These are phyloP conservation scores for Pestalotiopsis sp. DNA, from an alignment of 2,329 filamentous ascomycete species.

Conservation along the genomic window DNA sequence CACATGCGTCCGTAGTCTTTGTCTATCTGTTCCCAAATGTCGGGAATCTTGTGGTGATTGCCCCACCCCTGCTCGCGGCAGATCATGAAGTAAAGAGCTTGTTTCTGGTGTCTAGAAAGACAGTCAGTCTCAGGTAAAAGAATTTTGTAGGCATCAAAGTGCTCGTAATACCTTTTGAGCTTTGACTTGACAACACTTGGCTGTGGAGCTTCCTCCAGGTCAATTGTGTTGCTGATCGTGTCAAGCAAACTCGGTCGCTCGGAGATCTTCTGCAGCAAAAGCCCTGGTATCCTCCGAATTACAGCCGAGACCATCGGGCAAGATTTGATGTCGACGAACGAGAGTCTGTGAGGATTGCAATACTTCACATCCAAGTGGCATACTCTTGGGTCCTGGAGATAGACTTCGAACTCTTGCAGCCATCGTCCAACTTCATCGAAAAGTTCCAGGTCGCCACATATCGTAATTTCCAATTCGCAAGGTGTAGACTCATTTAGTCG, in stretches of 20 bases:
- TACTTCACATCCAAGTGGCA: conserved; percentile 30
- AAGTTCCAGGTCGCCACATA: conserved; percentile 30
- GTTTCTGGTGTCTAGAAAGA: conserved; percentile 37
- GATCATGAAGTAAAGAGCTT: conserved; percentile 43
- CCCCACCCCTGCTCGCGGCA: conserved; percentile 37
- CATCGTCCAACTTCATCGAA: conserved; percentile 29
- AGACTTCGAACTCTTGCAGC: conserved; percentile 27
- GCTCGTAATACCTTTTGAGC: not conserved
- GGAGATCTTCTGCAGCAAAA: not conserved
- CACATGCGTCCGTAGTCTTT: conserved; percentile 22
- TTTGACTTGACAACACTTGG: not conserved
- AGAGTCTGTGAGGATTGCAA: conserved; percentile 32
- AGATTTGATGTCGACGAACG: conserved; percentile 14
- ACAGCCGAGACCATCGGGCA: conserved; percentile 16
- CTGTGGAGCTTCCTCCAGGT: not conserved
- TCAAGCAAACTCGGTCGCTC: not conserved
- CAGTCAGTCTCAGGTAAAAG: not conserved
- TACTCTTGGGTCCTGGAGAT: conserved; percentile 33
- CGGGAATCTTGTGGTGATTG: conserved; percentile 22
- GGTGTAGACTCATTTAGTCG: too few relatives aligned
- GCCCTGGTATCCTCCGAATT: not conserved
- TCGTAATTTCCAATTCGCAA: conserved; percentile 21
- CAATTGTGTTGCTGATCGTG: not conserved
- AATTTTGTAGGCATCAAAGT: fast-evolving
- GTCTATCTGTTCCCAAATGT: conserved; percentile 33